Evolutionary conservation across 176 grass and related monocot genomes (phyloP).

Genomic region (Juncus inflexus): DNA sequence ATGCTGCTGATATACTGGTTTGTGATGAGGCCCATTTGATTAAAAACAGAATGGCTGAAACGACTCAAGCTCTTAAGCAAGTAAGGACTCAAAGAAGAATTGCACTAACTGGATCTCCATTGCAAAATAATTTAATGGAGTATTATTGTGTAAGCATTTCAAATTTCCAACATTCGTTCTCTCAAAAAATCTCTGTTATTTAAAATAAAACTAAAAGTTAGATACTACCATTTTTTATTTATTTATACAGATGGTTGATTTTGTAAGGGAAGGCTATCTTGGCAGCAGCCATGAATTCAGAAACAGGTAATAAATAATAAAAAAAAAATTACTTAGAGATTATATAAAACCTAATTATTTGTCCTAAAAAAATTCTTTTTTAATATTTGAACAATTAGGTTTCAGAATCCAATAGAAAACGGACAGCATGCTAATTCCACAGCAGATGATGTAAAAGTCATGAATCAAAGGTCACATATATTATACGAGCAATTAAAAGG

Average conservation of each 20-base stretch:
- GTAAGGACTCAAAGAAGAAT: slow-evolving; percentile 92
- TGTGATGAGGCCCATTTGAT: slow-evolving; percentile 99
- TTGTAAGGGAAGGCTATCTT: slow-evolving; percentile 98
- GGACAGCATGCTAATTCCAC: slow-evolving; percentile 96
- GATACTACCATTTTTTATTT: slow-evolving; percentile 31
- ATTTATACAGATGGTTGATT: slow-evolving; percentile 91
- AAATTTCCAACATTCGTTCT: slow-evolving; percentile 28
- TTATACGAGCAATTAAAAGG: slow-evolving; percentile 94
- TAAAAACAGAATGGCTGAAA: slow-evolving; percentile 90
- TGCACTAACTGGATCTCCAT: slow-evolving; percentile 89
- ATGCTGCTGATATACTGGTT: slow-evolving; percentile 93
- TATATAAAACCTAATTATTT: background rate
- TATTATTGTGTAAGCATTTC: slow-evolving; percentile 86
- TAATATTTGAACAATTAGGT: slow-evolving; percentile 37
- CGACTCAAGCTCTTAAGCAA: slow-evolving; percentile 87
- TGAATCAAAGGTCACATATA: slow-evolving; percentile 97
- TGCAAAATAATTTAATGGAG: slow-evolving; percentile 99
- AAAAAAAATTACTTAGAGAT: background rate
- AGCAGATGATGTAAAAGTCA: slow-evolving; percentile 85
- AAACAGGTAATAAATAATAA: slow-evolving; percentile 52
- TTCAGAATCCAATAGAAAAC: slow-evolving; percentile 99
- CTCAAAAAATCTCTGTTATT: slow-evolving; percentile 18
- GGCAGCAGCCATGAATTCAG: slow-evolving; percentile 95
- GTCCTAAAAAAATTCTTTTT: slow-evolving; percentile 6
- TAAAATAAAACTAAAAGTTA: background rate